Evolutionary conservation across 2,329 filamentous ascomycete genomes (phyloP).

Genomic region (Pseudogymnoascus sp.): DNA sequence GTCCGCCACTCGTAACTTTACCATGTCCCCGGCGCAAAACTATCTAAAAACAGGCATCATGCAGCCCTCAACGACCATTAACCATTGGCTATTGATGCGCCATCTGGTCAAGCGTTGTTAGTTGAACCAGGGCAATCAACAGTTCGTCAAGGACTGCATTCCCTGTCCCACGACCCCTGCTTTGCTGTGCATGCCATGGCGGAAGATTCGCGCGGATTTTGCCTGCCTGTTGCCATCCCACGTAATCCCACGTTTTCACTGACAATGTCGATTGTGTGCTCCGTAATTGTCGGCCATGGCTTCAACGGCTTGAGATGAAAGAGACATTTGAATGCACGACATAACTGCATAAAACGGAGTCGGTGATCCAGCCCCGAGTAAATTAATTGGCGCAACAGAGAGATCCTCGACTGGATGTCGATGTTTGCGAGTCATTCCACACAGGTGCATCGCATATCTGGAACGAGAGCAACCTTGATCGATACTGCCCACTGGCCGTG

Average conservation of each 20-base stretch:
- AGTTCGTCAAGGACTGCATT: background rate
- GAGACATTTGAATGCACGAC: slow-evolving; percentile 3
- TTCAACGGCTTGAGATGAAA: background rate
- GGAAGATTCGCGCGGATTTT: slow-evolving; percentile 5
- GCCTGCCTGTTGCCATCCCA: background rate
- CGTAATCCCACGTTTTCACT: slow-evolving; percentile 7
- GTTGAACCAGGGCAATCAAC: background rate
- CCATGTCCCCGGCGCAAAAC: slow-evolving; percentile 1
- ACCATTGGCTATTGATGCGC: background rate
- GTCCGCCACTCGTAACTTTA: slow-evolving; percentile 2
- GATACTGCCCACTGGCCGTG: background rate
- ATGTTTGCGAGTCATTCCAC: background rate
- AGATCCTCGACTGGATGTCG: background rate
- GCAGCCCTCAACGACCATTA: background rate
- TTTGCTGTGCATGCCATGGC: background rate
- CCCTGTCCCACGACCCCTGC: slow-evolving; percentile 1
- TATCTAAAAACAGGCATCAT: slow-evolving; percentile 5
- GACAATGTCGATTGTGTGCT: background rate
- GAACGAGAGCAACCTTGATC: slow-evolving; percentile 1
- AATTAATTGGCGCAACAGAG: background rate
- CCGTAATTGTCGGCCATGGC: slow-evolving; percentile 2
- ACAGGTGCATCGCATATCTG: slow-evolving; percentile 1
- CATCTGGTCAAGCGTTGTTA: background rate
- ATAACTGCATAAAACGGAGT: background rate
- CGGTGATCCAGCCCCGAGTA: background rate